These are phyloP conservation scores for Saccharomycopsis fermentans DNA, from an alignment of 805 yeast genomes.

Conservation along the genomic window DNA sequence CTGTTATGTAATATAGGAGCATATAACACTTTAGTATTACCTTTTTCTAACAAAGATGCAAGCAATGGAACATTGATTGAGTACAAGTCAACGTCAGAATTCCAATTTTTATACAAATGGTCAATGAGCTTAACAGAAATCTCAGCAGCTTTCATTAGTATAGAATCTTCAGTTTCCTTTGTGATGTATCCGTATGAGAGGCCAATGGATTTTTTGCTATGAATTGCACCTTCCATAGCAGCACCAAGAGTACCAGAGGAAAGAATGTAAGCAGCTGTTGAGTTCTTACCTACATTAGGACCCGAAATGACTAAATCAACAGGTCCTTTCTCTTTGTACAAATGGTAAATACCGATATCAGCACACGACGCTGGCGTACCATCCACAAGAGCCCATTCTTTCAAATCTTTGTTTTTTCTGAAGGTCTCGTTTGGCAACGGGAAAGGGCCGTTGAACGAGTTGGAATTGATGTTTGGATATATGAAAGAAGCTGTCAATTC, in stretches of 20 bases:
- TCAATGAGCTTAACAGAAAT: constrained; percentile 55
- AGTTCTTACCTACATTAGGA: constrained; percentile 91
- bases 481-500: constrained; percentile 50
- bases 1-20: constrained; percentile 74
- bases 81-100: constrained; percentile 50
- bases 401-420: constrained; percentile 26
- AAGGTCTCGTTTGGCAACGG: constrained; percentile 36
- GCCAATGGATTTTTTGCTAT: constrained; percentile 64
- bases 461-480: constrained; percentile 47
- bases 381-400: constrained; percentile 81
- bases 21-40: constrained; percentile 50
- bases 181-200: constrained; percentile 72
- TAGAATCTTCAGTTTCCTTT: constrained; percentile 37
- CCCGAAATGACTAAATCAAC: constrained; percentile 88
- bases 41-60: constrained; percentile 36
- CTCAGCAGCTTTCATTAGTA: constrained; percentile 54
- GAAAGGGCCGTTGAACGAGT: constrained; percentile 60
- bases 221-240: constrained; percentile 82
- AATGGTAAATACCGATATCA: constrained; percentile 76
- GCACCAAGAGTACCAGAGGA: constrained; percentile 96
- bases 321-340: constrained; percentile 43
- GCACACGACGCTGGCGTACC: constrained; percentile 97
- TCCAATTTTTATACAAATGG: constrained; percentile 52
- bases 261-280: constrained; percentile 78
- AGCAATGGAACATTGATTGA: constrained; percentile 76